Conservation (phyloP, 2,329 filamentous ascomycete genomes). For the Pseudogymnoascus sp. region DNA sequence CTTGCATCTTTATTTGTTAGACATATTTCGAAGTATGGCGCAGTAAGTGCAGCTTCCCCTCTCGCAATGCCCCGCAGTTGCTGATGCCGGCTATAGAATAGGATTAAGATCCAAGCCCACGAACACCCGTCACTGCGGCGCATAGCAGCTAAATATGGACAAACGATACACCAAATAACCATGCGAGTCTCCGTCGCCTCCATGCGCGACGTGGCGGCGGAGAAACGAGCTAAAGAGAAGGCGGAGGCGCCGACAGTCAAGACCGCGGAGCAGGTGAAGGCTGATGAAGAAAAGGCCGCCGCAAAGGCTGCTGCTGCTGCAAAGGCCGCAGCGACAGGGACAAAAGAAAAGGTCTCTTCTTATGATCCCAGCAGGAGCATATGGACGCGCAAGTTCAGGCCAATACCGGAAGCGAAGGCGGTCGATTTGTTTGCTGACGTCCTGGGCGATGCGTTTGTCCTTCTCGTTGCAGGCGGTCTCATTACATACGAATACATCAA, state of each 20-base stretch:
- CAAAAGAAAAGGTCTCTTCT: constrained; percentile 13
- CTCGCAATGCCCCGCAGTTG: not conserved
- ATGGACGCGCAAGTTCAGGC: constrained; percentile 53
- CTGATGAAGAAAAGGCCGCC: constrained; percentile 40
- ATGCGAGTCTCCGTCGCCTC: constrained; percentile 55
- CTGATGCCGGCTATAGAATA: constrained; percentile 40
- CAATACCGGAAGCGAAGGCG: constrained; percentile 55
- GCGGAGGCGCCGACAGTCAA: constrained; percentile 57
- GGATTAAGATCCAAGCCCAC: constrained; percentile 56
- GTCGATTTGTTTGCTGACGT: constrained; percentile 61
- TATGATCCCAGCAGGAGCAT: constrained; percentile 36
- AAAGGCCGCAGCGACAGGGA: constrained; percentile 24
- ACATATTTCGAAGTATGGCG: constrained; percentile 61
- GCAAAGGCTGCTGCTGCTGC: constrained; percentile 31
- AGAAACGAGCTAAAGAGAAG: constrained; percentile 50
- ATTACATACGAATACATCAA: constrained; percentile 55
- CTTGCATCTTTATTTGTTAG: constrained; percentile 55
- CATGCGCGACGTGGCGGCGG: constrained; percentile 48
- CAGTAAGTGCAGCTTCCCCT: constrained; percentile 39
- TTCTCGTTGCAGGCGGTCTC: constrained; percentile 46
- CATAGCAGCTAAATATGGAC: constrained; percentile 53
- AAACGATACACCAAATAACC: constrained; percentile 57
- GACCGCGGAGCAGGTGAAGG: constrained; percentile 50
- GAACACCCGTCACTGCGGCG: constrained; percentile 52
- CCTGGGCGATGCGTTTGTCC: constrained; percentile 53